Evolutionary conservation across 805 yeast species (phyloP), one percentile per base, ranked within the genome.

Genomic region (Vanderwaltozyma yarrowii): DNA sequence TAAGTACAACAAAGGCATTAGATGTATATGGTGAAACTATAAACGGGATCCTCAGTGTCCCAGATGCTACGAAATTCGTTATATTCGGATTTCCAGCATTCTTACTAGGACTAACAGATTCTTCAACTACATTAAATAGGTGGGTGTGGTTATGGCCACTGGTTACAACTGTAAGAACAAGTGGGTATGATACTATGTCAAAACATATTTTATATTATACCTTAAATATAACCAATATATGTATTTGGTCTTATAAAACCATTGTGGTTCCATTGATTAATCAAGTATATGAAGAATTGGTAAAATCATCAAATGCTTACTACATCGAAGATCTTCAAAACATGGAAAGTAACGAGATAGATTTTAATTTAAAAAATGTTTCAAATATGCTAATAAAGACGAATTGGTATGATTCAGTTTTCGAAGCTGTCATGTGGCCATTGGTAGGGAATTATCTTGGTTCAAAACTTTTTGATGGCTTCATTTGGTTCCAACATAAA

Each of bases 1-100:
- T 49, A 13, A 45, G 52, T 31, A 53, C 54, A 11, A 50, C 61
- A 13, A 52, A 45, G 30, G 55, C 57, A 1, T 35, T 56, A 17
- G 59, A 56, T 40, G 53, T 54, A 1, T 56, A 49, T 37, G 36
- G 42, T 15, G 47, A 50, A 17, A 44, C 56, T 4, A 33, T 39
- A 33, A 39, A 30, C n/a, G 59, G 60, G 8, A 24, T 50, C 2
- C 17, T 35, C 2, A 49, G 52, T 29, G 37, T 56, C 5, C 43
- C 58, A 1, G 23, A 33, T 6, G 23, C 36, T 16, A 46, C 47
- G 8, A 46, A 44, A 19, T 30, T 50, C 15, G 12, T 49, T 5
- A 37, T 54, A 9, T 40, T 43, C 23, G 56, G 57, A 3, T 43
- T 47, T 14, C 58, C 58, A 18, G 13, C 45, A 3, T 48, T 37